Evolutionary conservation across 2,329 filamentous ascomycete genomes (phyloP).

Genomic region (Chaetomium globosum): DNA sequence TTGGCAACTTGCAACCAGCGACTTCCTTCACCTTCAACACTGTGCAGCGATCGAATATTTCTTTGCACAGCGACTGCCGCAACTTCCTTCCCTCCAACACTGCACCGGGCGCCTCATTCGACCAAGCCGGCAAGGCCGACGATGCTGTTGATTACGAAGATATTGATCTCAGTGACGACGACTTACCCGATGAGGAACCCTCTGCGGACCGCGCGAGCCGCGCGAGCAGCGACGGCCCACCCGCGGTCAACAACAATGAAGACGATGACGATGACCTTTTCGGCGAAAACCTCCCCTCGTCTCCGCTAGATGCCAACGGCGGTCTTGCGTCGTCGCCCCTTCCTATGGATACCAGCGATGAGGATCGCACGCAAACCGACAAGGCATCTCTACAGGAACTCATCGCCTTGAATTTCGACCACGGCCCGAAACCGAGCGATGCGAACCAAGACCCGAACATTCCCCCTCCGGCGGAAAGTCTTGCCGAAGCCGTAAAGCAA

Average conservation of each 20-base stretch:
- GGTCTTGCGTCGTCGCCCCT: slow-evolving; percentile 41
- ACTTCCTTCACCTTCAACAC: not conserved
- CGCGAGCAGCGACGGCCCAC: slow-evolving; percentile 53
- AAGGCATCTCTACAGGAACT: slow-evolving; percentile 44
- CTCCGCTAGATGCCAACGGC: slow-evolving; percentile 49
- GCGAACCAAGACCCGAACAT: slow-evolving; percentile 64
- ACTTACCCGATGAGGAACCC: slow-evolving; percentile 79
- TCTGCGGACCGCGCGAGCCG: slow-evolving; percentile 46
- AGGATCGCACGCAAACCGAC: slow-evolving; percentile 38
- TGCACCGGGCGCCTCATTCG: slow-evolving; percentile 49
- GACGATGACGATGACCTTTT: slow-evolving; percentile 64
- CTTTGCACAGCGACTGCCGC: not conserved
- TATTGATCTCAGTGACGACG: slow-evolving; percentile 91
- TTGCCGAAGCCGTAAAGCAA: slow-evolving; percentile 74
- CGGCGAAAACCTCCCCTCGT: slow-evolving; percentile 54
- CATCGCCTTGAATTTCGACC: slow-evolving; percentile 48
- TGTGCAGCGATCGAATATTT: not conserved
- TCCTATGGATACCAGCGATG: slow-evolving; percentile 35
- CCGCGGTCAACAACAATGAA: slow-evolving; percentile 62
- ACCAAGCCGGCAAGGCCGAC: slow-evolving; percentile 78
- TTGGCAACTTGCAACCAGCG: slow-evolving; percentile 15
- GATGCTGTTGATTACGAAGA: slow-evolving; percentile 90
- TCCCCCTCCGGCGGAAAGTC: slow-evolving; percentile 70
- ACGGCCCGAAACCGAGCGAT: slow-evolving; percentile 49
- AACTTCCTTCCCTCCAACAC: too few species aligned